Conservation (phyloP, 495 filamentous ascomycete genomes). For the Astrocystis sublimbata region DNA sequence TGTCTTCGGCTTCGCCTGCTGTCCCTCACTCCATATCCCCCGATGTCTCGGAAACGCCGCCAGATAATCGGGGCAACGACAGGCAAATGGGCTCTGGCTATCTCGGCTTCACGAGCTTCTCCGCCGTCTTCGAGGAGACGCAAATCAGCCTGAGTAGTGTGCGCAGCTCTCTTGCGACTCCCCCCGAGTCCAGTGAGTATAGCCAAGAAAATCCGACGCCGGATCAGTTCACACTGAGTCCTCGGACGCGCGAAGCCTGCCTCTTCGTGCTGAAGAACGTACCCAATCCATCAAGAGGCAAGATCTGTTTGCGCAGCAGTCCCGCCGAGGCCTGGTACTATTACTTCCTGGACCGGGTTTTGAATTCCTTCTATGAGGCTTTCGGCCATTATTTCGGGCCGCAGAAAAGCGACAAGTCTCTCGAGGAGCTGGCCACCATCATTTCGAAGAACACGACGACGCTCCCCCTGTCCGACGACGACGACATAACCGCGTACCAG, state of each 20-base stretch:
- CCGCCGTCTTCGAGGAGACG: conserved; percentile 47
- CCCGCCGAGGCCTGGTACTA: conserved; percentile 27
- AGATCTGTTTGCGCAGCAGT: conserved; percentile 2
- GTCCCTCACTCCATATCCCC: neutral
- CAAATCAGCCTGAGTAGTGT: conserved; percentile 32
- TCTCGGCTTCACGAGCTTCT: conserved; percentile 53
- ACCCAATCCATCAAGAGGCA: conserved; percentile 34
- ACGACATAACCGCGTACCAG: conserved; percentile 39
- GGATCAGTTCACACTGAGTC: conserved; percentile 5
- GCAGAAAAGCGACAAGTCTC: conserved; percentile 2
- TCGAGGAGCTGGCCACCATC: conserved; percentile 25
- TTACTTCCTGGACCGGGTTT: conserved; percentile 14
- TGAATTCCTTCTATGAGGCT: conserved; percentile 17
- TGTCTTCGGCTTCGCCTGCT: neutral
- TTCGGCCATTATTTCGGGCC: conserved; percentile 25
- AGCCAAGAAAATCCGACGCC: conserved; percentile 9
- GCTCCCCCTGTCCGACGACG: conserved; percentile 25
- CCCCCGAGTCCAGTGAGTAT: conserved; percentile 35
- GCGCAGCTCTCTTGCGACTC: conserved; percentile 15
- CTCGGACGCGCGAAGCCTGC: conserved; percentile 35
- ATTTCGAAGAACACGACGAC: conserved; percentile 31
- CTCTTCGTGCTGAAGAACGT: conserved; percentile 46
- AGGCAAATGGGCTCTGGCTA: conserved; percentile 45
- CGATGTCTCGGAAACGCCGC: neutral
- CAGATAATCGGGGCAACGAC: conserved; percentile 19